Conservation (phyloP, 768 basidiomycete genomes). For the Chalciporus chontae region DNA sequence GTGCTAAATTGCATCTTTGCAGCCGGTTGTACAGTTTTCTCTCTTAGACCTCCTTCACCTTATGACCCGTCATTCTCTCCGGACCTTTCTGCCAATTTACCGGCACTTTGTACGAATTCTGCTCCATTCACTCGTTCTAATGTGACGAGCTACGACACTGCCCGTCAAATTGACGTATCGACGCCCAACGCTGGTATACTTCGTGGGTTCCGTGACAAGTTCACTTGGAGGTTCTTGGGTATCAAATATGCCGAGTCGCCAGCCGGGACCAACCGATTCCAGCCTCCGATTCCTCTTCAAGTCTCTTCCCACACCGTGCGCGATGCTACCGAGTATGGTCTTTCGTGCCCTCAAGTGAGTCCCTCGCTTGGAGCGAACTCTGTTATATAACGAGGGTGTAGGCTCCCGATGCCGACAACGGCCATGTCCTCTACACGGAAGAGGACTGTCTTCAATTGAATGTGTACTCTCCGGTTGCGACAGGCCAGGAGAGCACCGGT, state of each 20-base stretch:
- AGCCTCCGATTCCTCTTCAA: conserved; percentile 7
- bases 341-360: conserved; percentile 17
- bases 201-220: conserved; percentile 18
- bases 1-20: not conserved
- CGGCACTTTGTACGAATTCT: conserved; percentile 20
- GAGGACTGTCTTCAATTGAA: conserved; percentile 23
- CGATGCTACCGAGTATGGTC: conserved; percentile 11
- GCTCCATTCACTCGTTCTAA: conserved; percentile 20
- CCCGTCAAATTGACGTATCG: conserved; percentile 10
- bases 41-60: not conserved
- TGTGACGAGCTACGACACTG: conserved; percentile 12
- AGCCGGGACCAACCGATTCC: conserved; percentile 10
- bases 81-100: conserved; percentile 1
- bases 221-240: conserved; percentile 15
- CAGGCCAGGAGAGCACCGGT: not conserved
- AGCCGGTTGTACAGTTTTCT: not conserved
- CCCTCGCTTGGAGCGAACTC: not conserved
- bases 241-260: conserved; percentile 13
- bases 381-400: not conserved
- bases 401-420: conserved; percentile 15
- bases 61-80: not conserved
- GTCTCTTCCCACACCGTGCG: conserved; percentile 2
- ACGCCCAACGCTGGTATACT: conserved; percentile 17
- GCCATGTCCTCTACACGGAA: conserved; percentile 1
- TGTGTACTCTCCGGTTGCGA: conserved; percentile 13